A percentile compares a stretch with the other conserved stretches of the same genome.
Conservation (phyloP, 2,329 filamentous ascomycete genomes). For the Sporothrix globosa region DNA sequence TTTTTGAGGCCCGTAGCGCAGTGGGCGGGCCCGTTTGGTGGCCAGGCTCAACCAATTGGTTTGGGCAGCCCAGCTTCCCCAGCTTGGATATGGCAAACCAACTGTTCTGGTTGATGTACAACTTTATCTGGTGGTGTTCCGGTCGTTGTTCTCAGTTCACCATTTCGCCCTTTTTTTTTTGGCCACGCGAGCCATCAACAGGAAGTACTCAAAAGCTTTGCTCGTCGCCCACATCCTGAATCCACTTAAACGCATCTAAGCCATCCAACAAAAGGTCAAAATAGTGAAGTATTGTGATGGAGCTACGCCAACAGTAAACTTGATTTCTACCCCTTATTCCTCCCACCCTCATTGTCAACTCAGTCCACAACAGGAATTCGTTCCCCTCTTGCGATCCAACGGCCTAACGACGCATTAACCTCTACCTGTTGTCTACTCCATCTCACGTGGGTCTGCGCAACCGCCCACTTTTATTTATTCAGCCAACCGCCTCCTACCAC, state of each 20-base stretch:
- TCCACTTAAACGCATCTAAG: not conserved
- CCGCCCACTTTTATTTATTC: not conserved
- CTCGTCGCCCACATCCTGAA: not conserved
- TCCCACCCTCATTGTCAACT: not conserved
- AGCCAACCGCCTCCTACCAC: not conserved
- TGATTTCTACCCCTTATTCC: constrained; percentile 1
- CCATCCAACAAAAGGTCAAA: constrained; percentile 2
- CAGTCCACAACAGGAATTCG: not conserved
- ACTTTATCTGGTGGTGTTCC: too few species aligned
- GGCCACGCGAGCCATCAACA: not conserved
- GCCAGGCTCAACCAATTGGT: not conserved
- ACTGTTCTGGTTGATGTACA: too few species aligned
- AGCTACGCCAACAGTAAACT: not conserved
- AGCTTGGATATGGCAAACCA: not conserved
- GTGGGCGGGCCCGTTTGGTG: not conserved
- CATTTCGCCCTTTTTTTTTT: not conserved
- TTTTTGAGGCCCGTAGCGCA: not conserved
- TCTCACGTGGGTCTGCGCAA: constrained; percentile 22
- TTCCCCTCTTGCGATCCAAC: not conserved
- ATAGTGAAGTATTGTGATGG: not conserved
- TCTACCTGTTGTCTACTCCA: not conserved
- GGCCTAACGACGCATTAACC: constrained; percentile 3
- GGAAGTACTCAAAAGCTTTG: not conserved
- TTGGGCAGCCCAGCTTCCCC: not conserved
- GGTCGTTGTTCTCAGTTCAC: too few species aligned